Evolutionary conservation across 495 filamentous ascomycete species (phyloP).

Genomic region (Penicillium subrubescens): DNA sequence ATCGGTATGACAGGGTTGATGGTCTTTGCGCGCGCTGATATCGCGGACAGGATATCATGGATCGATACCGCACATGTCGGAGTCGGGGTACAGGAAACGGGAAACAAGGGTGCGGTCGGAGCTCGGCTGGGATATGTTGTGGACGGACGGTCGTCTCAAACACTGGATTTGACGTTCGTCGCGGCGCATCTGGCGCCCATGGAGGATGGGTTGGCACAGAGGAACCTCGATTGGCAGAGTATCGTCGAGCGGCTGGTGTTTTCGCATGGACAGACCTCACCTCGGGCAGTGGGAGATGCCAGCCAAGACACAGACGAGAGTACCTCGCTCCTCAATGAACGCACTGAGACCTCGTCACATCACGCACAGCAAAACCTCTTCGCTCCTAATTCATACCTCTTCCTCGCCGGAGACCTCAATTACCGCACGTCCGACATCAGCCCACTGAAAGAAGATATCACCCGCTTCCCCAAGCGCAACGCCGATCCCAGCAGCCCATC

Average conservation of each 20-base stretch:
- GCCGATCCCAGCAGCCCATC: constrained; percentile 46
- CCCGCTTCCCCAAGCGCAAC: constrained; percentile 62
- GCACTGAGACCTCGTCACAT: constrained; percentile 18
- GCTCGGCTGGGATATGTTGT: constrained; percentile 63
- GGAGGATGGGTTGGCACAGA: constrained; percentile 67
- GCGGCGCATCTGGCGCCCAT: constrained; percentile 87
- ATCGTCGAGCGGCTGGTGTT: constrained; percentile 84
- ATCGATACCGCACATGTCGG: constrained; percentile 75
- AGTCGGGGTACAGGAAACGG: constrained; percentile 82
- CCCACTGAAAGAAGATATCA: constrained; percentile 54
- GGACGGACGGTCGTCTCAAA: constrained; percentile 30
- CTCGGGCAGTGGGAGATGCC: constrained; percentile 2
- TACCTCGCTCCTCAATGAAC: constrained; percentile 40
- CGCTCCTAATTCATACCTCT: constrained; percentile 72
- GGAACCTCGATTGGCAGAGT: constrained; percentile 84
- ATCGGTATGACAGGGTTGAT: constrained; percentile 88
- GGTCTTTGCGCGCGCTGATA: constrained; percentile 67
- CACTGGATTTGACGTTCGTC: constrained; percentile 75
- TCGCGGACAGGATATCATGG: constrained; percentile 55
- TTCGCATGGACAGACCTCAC: constrained; percentile 12
- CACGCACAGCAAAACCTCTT: constrained; percentile 59
- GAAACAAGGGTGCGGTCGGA: constrained; percentile 92
- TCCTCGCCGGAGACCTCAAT: constrained; percentile 90
- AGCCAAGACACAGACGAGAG: constrained; percentile 40
- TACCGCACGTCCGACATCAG: constrained; percentile 73